Evolutionary conservation across 2,329 filamentous ascomycete species (phyloP), one percentile per base, ranked within the genome.

Genomic region (Colletotrichum sp.): DNA sequence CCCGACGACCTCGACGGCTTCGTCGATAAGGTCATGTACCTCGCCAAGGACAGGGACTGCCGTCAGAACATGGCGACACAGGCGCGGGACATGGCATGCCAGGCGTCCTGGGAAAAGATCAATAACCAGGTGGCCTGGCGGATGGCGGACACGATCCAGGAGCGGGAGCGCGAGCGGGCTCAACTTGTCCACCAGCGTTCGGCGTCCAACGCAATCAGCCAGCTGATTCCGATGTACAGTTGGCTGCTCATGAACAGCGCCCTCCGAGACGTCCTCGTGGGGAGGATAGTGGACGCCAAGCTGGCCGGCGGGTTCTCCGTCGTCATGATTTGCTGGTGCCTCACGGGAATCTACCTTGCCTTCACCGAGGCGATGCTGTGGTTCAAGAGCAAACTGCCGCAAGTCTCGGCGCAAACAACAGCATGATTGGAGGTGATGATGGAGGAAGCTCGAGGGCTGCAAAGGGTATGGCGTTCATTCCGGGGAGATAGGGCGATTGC

Each of bases 21-120:
- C 76, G 90, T 93, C 21, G 80, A 85, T 18, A 87, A 88, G 78
- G 88, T 92, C 0, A 80, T 88, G 52, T 80, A 87, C 72, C 84
- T 94, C 0, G 87, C 88, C 1, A 83, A 80, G 3, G 87, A 93
- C 75, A 63, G 81, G 0, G 71, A 77, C 0, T 81, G 90, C 18
- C 87, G 91, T 9, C 67, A 79, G 7, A 80, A 78, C 2, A 89
- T 94, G 85, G 84, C 85, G 3, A 72, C 75, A 0, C 85, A 87
- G 10, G 89, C 91, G 2, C 87, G 92, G 68, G 80, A 82, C 24
- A 89, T 92, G 76, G 93, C 92, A 0, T 90, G 90, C 76, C 88
- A 92, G 65, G 92, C 91, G 4, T 94, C 92, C 0, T 95, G 93
- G 93, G 92, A 94, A 75, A 93, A 90, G 84, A 93, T 94, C 82